Conservation (phyloP, 2,329 filamentous ascomycete genomes). For the Didymella segeticola region DNA sequence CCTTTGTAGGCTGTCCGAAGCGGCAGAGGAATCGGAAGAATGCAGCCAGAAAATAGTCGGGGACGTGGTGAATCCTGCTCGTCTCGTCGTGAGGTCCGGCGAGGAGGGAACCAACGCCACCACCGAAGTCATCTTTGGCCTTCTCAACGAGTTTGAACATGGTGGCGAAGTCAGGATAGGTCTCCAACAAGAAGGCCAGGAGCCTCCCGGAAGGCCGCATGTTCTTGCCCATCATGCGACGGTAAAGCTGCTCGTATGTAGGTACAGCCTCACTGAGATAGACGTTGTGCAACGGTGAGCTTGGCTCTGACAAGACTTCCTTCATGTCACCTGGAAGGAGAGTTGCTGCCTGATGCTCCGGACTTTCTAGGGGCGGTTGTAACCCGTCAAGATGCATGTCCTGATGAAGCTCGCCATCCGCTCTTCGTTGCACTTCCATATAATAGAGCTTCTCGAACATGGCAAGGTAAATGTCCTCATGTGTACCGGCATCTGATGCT, state of each 20-base stretch:
- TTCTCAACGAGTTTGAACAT: slow-evolving; percentile 29
- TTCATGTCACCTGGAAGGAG: slow-evolving; percentile 66
- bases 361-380: slow-evolving; percentile 3
- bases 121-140: slow-evolving; percentile 24
- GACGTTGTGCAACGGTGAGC: slow-evolving; percentile 69
- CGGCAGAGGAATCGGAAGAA: slow-evolving; percentile 44
- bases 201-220: slow-evolving; percentile 59
- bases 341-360: background rate
- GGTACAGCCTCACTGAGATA: slow-evolving; percentile 69
- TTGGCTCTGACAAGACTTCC: slow-evolving; percentile 62
- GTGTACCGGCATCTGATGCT: slow-evolving; percentile 48
- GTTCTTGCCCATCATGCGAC: slow-evolving; percentile 61
- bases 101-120: slow-evolving; percentile 32
- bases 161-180: slow-evolving; percentile 29
- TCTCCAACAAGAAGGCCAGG: slow-evolving; percentile 63
- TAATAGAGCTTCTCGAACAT: slow-evolving; percentile 64
- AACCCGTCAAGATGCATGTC: background rate
- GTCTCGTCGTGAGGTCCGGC: slow-evolving; percentile 22
- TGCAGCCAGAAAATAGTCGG: slow-evolving; percentile 35
- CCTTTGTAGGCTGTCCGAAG: slow-evolving; percentile 30
- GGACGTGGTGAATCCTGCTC: slow-evolving; percentile 18
- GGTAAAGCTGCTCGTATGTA: slow-evolving; percentile 63
- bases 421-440: slow-evolving; percentile 23
- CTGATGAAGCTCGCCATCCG: slow-evolving; percentile 6
- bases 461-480: slow-evolving; percentile 58